Conservation (phyloP, 495 filamentous ascomycete genomes). For the Penicillium robsamsonii region DNA sequence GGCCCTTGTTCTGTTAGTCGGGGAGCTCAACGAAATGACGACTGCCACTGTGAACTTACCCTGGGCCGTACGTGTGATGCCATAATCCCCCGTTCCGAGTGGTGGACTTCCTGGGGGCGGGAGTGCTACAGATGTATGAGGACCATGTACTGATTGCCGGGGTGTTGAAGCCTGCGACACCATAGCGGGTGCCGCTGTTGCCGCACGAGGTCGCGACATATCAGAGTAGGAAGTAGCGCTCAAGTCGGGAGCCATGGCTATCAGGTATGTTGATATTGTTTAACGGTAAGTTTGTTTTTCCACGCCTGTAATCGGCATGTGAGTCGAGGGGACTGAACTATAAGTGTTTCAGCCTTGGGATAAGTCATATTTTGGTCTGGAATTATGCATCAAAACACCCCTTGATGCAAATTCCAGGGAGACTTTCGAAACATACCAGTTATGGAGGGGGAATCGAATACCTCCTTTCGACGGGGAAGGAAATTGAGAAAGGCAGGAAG, state of each 20-base stretch:
- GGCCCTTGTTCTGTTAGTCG: constrained; percentile 44
- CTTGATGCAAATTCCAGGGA: constrained; percentile 14
- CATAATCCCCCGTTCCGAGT: constrained; percentile 47
- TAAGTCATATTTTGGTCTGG: constrained; percentile 1
- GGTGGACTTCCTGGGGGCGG: constrained; percentile 35
- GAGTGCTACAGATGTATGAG: constrained; percentile 41
- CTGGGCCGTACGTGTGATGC: constrained; percentile 58
- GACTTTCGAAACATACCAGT: constrained; percentile 12
- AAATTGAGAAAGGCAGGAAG: neutral
- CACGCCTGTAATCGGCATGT: neutral
- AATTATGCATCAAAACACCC: constrained; percentile 8
- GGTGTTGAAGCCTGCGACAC: constrained; percentile 40
- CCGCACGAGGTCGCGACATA: constrained; percentile 46
- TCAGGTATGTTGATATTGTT: neutral
- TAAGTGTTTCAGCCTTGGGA: constrained; percentile 2
- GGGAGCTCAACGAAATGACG: neutral
- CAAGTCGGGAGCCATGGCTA: constrained; percentile 60
- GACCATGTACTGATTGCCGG: constrained; percentile 42
- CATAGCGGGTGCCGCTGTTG: constrained; percentile 51
- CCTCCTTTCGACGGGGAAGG: neutral
- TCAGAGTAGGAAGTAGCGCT: constrained; percentile 56
- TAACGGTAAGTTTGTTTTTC: neutral
- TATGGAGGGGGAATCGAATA: constrained; percentile 1
- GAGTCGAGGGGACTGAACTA: constrained; percentile 1
- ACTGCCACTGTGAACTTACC: constrained; percentile 29